These are phyloP conservation scores for Xylariales sp. DNA, from an alignment of 2,329 filamentous ascomycete genomes.

Conservation along the genomic window DNA sequence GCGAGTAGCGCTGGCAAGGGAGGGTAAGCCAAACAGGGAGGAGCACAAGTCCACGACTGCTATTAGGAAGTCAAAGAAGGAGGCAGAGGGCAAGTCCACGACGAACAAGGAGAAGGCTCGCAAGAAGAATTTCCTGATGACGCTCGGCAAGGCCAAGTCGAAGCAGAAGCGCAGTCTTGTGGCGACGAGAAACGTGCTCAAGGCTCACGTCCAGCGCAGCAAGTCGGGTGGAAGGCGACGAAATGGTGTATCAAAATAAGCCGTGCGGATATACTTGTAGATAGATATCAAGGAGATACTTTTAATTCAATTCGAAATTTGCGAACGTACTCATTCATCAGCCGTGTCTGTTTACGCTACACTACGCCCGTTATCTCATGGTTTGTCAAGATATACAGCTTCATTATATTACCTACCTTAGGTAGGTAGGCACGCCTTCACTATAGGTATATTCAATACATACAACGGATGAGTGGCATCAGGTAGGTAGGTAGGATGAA, in stretches of 20 bases:
- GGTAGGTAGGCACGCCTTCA: too few species aligned
- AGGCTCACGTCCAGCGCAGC: constrained; percentile 82
- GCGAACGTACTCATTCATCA: background rate
- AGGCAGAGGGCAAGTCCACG: constrained; percentile 89
- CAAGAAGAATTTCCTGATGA: constrained; percentile 99
- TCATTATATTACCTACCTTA: too few species aligned
- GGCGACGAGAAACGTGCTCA: constrained; percentile 83
- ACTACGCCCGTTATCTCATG: background rate
- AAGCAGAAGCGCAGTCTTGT: constrained; percentile 96
- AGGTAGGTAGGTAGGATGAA: too few species aligned
- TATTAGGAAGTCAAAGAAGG: constrained; percentile 87
- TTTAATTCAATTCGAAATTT: background rate
- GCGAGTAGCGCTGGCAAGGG: constrained; percentile 82
- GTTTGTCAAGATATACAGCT: background rate
- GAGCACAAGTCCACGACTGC: constrained; percentile 90
- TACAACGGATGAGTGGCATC: too few species aligned
- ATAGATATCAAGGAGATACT: background rate
- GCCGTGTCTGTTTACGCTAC: background rate
- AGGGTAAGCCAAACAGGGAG: constrained; percentile 79
- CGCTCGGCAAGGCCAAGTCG: constrained; percentile 90
- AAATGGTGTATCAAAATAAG: constrained; percentile 61
- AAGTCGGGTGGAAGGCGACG: constrained; percentile 86
- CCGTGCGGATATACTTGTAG: background rate
- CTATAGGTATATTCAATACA: too few species aligned
- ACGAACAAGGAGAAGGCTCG: constrained; percentile 97